Evolutionary conservation across 371 early-diverging fungal species (phyloP).

Genomic region (Apophysomyces trapeziformis): DNA sequence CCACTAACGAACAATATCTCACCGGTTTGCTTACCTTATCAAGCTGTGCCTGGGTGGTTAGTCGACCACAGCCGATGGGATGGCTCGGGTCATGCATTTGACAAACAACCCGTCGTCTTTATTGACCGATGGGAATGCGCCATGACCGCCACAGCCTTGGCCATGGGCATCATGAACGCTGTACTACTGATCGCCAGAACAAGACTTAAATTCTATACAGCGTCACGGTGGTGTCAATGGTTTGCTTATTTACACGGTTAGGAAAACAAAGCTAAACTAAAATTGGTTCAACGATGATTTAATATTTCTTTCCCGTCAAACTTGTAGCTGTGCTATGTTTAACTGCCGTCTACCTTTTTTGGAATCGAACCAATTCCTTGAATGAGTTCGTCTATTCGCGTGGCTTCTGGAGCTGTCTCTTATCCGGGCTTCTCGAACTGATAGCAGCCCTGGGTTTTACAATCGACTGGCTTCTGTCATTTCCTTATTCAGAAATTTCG

Average conservation of each 20-base stretch:
- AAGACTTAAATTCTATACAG: constrained; percentile 14
- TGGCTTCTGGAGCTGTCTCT: constrained; percentile 27
- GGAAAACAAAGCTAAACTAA: background rate
- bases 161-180: constrained; percentile 16
- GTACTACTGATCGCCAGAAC: constrained; percentile 20
- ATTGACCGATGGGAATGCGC: constrained; percentile 8
- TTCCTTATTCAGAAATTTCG: constrained; percentile 20
- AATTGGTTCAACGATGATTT: background rate
- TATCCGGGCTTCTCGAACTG: constrained; percentile 6
- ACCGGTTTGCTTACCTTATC: background rate
- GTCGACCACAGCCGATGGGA: constrained; percentile 26
- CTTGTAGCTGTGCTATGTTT: background rate
- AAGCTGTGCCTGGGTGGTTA: constrained; percentile 25
- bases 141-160: constrained; percentile 1
- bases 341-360: constrained; percentile 9
- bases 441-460: constrained; percentile 20
- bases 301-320: background rate
- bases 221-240: constrained; percentile 22
- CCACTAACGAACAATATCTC: background rate
- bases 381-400: constrained; percentile 19
- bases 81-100: constrained; percentile 22
- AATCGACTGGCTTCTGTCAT: constrained; percentile 18
- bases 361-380: background rate
- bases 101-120: constrained; percentile 9
- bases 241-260: constrained; percentile 21